Evolutionary conservation across 176 grass and related monocot genomes (phyloP).

Genomic region (Musa itinerans): DNA sequence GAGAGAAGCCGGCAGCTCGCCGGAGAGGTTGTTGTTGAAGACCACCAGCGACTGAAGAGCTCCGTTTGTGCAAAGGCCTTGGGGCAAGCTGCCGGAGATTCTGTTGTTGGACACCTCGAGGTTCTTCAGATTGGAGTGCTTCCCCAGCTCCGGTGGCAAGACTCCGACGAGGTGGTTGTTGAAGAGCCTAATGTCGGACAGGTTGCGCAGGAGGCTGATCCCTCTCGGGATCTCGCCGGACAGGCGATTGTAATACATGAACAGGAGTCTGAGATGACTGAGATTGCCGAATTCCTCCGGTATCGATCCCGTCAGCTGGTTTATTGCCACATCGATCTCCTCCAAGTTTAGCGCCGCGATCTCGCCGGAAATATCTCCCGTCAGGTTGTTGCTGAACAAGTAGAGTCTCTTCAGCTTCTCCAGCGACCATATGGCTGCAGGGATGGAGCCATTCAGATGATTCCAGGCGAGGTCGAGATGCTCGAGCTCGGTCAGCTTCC

Average conservation of each 20-base stretch:
- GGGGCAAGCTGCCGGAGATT: slow-evolving; percentile 37
- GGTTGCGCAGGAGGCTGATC: slow-evolving; percentile 6
- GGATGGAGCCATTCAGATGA: slow-evolving; percentile 19
- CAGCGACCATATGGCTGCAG: slow-evolving; percentile 28
- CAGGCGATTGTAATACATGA: slow-evolving; percentile 6
- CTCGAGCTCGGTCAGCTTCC: slow-evolving; percentile 9
- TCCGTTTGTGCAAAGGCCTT: slow-evolving; percentile 36
- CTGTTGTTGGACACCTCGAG: slow-evolving; percentile 45
- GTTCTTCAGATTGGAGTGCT: slow-evolving; percentile 42
- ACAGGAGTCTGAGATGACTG: neutral
- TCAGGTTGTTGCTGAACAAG: slow-evolving; percentile 1
- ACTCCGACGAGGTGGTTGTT: slow-evolving; percentile 2
- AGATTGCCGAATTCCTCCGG: slow-evolving; percentile 8
- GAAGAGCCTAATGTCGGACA: slow-evolving; percentile 14
- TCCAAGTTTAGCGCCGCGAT: neutral
- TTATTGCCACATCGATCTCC: neutral
- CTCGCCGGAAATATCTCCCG: slow-evolving; percentile 1
- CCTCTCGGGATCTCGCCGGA: slow-evolving; percentile 2
- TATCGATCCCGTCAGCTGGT: slow-evolving; percentile 1
- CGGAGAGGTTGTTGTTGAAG: slow-evolving; percentile 61
- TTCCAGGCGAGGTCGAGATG: slow-evolving; percentile 25
- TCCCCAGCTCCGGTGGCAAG: slow-evolving; percentile 38
- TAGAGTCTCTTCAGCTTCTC: slow-evolving; percentile 10
- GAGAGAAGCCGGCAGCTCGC: slow-evolving; percentile 31
- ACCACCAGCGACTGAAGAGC: slow-evolving; percentile 28